Base-by-base conservation (phyloP, 2,329 filamentous ascomycete genomes). In the Phyllosticta citrichinensis region DNA sequence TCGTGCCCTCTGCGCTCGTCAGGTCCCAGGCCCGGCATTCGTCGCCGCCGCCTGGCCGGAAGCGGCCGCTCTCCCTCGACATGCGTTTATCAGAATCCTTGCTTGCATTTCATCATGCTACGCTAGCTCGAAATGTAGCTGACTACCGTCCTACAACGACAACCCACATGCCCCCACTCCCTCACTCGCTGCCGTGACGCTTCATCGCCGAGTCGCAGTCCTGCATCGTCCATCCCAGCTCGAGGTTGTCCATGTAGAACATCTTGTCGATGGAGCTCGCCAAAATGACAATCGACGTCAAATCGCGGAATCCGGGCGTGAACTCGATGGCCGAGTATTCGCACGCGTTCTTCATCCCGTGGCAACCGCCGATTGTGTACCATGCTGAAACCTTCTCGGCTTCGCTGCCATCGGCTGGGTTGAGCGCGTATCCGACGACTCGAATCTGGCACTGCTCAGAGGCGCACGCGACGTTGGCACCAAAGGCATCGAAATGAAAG, bases 401-500 rank as follows among this genome's bases (percentile, higher is more conserved):
- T 66, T 75, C 81, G 4, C 72, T 74, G 62, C 77, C 79, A 11
- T 74, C 78, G 1, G 75, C 77, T 57, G 80, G 74, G 60, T 74
- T 75, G 64, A 82, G 67, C 25, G 68, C 68, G 67, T 76, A 78
- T n/a, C 71, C 63, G 20, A 69, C 67, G 24, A 72, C 64, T 24
- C 74, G 71, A 58, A 66, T 25, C 14, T 19, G 12, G 20, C 14
- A 22, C n/a, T 1, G 20, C n/a, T 2, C 70, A 47, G 77, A 75
- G 53, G 78, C 75, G 64, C 80, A 82, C 10, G 77, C 79, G 57
- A 81, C 74, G 64, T 72, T 78, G 1, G 72, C 77, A 51, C 72
- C 75, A 62, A 73, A 72, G 2, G 77, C 77, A 65, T 80, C 73
- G 71, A 83, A 82, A 75, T 78, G 81, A 71, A 77, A 82, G 10